Evolutionary conservation across 768 basidiomycete species (phyloP).

Genomic region (Boletus sp.): DNA sequence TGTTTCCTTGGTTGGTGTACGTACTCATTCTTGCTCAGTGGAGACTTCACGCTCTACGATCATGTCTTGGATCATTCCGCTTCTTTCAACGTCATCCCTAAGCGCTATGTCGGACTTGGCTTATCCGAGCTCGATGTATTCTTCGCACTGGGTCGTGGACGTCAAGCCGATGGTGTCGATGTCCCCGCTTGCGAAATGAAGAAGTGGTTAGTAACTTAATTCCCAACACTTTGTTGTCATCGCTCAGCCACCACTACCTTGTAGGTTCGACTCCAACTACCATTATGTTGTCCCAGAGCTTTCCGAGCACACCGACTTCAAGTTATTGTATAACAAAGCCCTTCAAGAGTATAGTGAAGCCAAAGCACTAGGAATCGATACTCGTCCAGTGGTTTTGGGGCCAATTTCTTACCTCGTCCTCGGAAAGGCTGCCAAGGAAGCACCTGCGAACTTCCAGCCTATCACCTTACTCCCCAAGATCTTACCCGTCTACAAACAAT

Average conservation of each 20-base stretch:
- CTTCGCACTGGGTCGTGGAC: constrained; percentile 99
- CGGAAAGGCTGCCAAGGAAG: constrained; percentile 86
- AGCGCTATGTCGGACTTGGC: constrained; percentile 84
- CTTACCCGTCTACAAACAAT: constrained; percentile 86
- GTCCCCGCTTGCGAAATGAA: constrained; percentile 99
- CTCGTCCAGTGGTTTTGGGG: constrained; percentile 94
- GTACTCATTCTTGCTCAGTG: constrained; percentile 50
- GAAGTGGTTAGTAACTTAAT: constrained; percentile 74
- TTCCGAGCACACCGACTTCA: constrained; percentile 87
- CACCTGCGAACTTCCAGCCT: constrained; percentile 80
- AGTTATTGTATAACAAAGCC: constrained; percentile 93
- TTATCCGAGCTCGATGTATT: constrained; percentile 91
- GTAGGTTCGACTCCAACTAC: constrained; percentile 98
- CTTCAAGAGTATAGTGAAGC: constrained; percentile 95
- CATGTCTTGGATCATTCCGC: constrained; percentile 97
- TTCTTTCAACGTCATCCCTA: constrained; percentile 94
- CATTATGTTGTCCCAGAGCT: constrained; percentile 98
- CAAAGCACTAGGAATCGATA: constrained; percentile 79
- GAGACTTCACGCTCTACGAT: constrained; percentile 98
- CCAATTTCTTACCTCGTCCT: constrained; percentile 94
- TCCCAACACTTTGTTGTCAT: not conserved
- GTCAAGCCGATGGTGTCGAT: constrained; percentile 91
- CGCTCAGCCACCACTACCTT: not conserved
- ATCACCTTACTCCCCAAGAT: constrained; percentile 87
- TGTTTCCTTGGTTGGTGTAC: constrained; percentile 3